A percentile compares a stretch with the other conserved stretches of the same genome.
phyloP scores from a whole-genome alignment of 164 flowering plant species.

The Nelumbo lutea region DNA sequence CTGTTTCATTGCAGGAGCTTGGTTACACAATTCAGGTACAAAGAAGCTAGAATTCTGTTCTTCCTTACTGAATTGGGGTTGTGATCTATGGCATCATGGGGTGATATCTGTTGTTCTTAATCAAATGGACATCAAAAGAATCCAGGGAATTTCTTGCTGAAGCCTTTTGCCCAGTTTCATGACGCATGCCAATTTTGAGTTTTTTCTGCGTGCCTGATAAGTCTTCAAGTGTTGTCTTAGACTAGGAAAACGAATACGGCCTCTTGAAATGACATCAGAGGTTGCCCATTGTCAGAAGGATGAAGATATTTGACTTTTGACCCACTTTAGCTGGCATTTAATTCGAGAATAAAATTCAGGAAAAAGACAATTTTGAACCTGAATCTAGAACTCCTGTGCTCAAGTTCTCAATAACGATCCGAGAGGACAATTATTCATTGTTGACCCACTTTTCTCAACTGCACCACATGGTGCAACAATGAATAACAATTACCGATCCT shows the following conservation, averaged over 20 bases:
- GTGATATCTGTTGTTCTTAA: background rate
- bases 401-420: background rate
- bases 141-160: background rate
- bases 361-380: background rate
- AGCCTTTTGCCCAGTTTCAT: background rate
- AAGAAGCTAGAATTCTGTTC: background rate
- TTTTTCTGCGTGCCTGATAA: background rate
- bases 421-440: background rate
- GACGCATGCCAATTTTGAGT: background rate
- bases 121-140: background rate
- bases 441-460: background rate
- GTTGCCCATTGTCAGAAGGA: background rate
- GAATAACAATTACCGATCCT: no score
- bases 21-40: conserved; percentile 82
- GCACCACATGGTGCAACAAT: no score
- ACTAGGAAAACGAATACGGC: background rate
- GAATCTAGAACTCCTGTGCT: background rate
- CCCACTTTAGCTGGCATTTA: background rate
- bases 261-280: background rate
- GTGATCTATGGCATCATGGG: background rate
- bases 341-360: background rate
- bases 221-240: background rate
- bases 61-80: background rate
- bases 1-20: conserved; percentile 64
- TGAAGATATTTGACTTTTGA: background rate